These are phyloP conservation scores for Polymyxa betae DNA, from an alignment of 208 protist genomes.

Conservation along the genomic window DNA sequence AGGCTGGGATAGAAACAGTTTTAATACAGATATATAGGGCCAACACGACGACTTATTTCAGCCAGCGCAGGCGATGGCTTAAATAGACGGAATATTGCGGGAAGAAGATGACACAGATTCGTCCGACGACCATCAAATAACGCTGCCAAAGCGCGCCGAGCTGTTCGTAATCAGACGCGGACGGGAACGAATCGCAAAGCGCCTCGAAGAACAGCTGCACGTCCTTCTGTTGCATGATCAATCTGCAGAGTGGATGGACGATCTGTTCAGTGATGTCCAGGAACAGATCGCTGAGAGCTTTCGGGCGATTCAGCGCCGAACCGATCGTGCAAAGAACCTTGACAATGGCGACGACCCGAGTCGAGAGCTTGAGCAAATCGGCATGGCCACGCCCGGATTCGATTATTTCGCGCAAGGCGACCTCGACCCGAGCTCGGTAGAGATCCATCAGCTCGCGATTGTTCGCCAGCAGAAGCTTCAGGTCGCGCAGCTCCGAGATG, in stretches of 20 bases:
- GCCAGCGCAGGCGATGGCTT: constrained; percentile 44
- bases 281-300: constrained; percentile 21
- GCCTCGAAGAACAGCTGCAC: constrained; percentile 33
- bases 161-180: neutral
- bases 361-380: constrained; percentile 29
- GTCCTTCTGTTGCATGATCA: constrained; percentile 12
- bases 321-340: constrained; percentile 47
- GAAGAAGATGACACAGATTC: constrained; percentile 51
- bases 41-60: neutral
- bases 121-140: constrained; percentile 7
- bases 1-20: no score
- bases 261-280: constrained; percentile 46
- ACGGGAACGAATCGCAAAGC: constrained; percentile 21
- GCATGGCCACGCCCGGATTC: constrained; percentile 22
- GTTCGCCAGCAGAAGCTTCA: constrained; percentile 24
- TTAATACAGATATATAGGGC: no score
- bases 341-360: constrained; percentile 26
- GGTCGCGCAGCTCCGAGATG: constrained; percentile 5
- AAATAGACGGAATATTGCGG: constrained; percentile 51
- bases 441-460: constrained; percentile 39
- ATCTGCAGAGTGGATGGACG: constrained; percentile 8
- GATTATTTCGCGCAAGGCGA: neutral
- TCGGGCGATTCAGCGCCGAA: constrained; percentile 22
- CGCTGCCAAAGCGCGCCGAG: neutral
- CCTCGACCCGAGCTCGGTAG: neutral